Percentiles rank a stretch among this genome's conserved stretches.
phyloP scores from a whole-genome alignment of 2,329 filamentous ascomycete genomes.

The Sclerotinia sclerotiorum region DNA sequence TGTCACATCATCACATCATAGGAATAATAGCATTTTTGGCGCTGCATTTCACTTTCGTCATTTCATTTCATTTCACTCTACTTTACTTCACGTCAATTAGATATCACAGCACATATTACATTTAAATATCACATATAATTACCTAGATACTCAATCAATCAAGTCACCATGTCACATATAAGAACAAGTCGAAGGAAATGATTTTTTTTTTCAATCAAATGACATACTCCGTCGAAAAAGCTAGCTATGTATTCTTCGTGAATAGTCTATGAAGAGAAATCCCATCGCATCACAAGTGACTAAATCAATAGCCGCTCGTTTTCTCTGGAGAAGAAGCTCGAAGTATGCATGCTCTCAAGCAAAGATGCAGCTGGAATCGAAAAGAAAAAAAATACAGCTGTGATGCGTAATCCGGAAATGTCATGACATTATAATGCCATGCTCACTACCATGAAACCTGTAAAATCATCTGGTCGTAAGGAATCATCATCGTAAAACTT shows the following conservation, averaged over 20 bases:
- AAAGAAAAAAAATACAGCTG: not conserved
- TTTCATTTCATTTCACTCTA: not conserved
- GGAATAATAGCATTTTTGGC: conserved; percentile 1
- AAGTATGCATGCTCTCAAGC: not conserved
- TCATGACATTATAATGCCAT: not conserved
- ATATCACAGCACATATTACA: no score
- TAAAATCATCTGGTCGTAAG: not conserved
- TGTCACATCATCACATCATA: not conserved
- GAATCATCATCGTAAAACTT: not conserved
- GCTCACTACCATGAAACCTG: not conserved
- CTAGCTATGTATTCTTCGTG: not conserved
- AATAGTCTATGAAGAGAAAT: not conserved
- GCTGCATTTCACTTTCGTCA: not conserved
- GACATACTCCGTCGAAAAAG: not conserved
- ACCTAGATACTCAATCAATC: not conserved
- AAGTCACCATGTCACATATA: not conserved
- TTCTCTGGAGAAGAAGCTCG: not conserved
- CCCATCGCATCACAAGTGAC: not conserved
- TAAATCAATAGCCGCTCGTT: no score
- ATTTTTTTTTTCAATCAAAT: not conserved
- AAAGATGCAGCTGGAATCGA: not conserved
- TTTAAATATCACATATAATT: not conserved
- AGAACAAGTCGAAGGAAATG: not conserved
- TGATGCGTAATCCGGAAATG: not conserved
- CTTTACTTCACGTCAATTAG: no score